Percentiles rank a stretch among this genome's conserved stretches.
Evolutionary conservation across 306 rosid genomes (phyloP).

Genomic region (Adenanthera pavonina): DNA sequence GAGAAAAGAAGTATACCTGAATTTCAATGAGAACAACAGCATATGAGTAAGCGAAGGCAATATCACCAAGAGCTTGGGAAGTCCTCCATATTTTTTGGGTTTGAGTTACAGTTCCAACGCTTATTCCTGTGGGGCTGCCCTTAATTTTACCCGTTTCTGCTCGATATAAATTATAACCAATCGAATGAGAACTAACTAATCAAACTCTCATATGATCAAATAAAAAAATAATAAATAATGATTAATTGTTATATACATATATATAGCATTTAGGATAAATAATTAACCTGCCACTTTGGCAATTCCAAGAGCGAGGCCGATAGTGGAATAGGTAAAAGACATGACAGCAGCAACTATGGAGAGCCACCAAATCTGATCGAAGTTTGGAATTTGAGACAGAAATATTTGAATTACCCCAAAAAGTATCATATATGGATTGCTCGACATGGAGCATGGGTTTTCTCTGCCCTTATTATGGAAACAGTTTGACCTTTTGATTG

Average conservation of each 20-base stretch:
- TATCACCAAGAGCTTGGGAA: slow-evolving; percentile 66
- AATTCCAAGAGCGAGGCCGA: slow-evolving; percentile 60
- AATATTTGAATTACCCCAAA: slow-evolving; percentile 58
- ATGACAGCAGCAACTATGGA: slow-evolving; percentile 61
- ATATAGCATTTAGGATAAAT: too few relatives aligned
- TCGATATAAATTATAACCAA: slow-evolving; percentile 6
- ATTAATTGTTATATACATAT: too few relatives aligned
- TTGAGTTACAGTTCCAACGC: slow-evolving; percentile 41
- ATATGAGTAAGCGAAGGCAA: slow-evolving; percentile 67
- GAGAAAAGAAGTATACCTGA: slow-evolving; percentile 56
- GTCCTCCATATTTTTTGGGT: slow-evolving; percentile 53
- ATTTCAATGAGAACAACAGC: slow-evolving; percentile 63
- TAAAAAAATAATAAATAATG: too few relatives aligned
- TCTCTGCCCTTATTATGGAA: slow-evolving; percentile 40
- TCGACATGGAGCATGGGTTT: slow-evolving; percentile 46
- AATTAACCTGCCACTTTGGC: slow-evolving; percentile 59
- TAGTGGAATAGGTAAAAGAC: slow-evolving; percentile 60
- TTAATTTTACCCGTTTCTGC: slow-evolving; percentile 54
- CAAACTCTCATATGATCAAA: too few relatives aligned
- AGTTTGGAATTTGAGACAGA: slow-evolving; percentile 62
- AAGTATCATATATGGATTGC: slow-evolving; percentile 50
- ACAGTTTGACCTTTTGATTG: slow-evolving; percentile 51
- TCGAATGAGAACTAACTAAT: not conserved
- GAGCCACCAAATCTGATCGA: slow-evolving; percentile 66
- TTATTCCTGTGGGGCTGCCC: slow-evolving; percentile 58